Conservation (phyloP, 768 basidiomycete species). For the Paxillus rubicundulus region DNA sequence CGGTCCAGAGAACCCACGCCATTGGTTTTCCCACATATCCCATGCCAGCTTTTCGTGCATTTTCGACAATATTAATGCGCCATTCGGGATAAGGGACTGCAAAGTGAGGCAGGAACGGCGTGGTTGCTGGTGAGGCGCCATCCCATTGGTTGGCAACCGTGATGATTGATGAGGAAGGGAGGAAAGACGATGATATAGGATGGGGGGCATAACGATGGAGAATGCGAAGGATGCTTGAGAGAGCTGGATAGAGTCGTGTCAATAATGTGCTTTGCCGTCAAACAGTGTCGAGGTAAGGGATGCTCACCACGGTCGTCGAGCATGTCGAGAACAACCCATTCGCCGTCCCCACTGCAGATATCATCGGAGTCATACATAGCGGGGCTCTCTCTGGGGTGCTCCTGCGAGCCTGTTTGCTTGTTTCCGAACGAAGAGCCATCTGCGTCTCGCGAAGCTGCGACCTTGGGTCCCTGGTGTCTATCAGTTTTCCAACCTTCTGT, state of each 20-base stretch:
- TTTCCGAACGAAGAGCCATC: neutral
- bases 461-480: conserved; percentile 4
- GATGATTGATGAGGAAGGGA: conserved; percentile 48
- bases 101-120: conserved; percentile 27
- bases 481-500: conserved; percentile 11
- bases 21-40: conserved; percentile 56
- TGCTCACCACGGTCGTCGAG: conserved; percentile 43
- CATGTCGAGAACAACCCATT: conserved; percentile 55
- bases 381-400: neutral
- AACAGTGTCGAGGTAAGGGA: neutral
- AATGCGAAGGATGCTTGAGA: conserved; percentile 48
- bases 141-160: conserved; percentile 46
- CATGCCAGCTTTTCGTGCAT: conserved; percentile 56
- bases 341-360: conserved; percentile 26
- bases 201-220: conserved; percentile 44
- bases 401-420: conserved; percentile 7
- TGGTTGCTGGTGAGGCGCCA: conserved; percentile 14
- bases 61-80: conserved; percentile 48
- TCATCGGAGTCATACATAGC: conserved; percentile 5
- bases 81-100: conserved; percentile 65
- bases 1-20: conserved; percentile 43
- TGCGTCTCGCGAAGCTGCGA: neutral
- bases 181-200: conserved; percentile 41
- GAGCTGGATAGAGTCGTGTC: conserved; percentile 33
- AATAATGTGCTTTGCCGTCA: neutral